Percentiles rank a stretch among this genome's conserved stretches.
phyloP scores from a whole-genome alignment of 352 stramenopile genomes.

The Phytophthora chlamydospora region DNA sequence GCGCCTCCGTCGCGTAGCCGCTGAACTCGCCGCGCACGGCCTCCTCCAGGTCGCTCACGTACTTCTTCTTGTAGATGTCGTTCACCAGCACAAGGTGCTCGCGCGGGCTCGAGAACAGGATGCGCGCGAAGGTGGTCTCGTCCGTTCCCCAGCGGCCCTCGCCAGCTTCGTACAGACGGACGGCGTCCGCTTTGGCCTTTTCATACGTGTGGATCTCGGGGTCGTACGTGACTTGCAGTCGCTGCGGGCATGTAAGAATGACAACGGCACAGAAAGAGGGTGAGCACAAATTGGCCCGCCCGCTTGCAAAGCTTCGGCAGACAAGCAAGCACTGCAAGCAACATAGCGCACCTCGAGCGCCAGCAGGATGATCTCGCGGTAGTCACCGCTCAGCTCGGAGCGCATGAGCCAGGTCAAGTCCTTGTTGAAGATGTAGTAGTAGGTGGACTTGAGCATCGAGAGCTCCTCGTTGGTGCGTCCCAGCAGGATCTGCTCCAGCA shows the following conservation, averaged over 20 bases:
- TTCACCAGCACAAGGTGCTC: constrained; percentile 67
- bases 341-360: constrained; percentile 54
- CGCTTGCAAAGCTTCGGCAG: neutral
- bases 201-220: constrained; percentile 60
- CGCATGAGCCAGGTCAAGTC: constrained; percentile 71
- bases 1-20: constrained; percentile 58
- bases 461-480: constrained; percentile 79
- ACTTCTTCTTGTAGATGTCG: constrained; percentile 72
- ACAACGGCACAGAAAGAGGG: neutral
- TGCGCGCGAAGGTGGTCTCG: constrained; percentile 66
- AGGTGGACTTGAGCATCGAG: constrained; percentile 74
- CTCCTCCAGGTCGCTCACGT: constrained; percentile 60
- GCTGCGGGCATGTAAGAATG: constrained; percentile 15
- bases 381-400: constrained; percentile 71
- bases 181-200: constrained; percentile 57
- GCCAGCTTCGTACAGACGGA: constrained; percentile 72
- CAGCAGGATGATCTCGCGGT: constrained; percentile 68
- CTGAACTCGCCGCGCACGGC: constrained; percentile 74
- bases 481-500: constrained; percentile 53
- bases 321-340: neutral
- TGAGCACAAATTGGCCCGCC: constrained; percentile 2
- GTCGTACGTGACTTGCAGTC: constrained; percentile 52
- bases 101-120: constrained; percentile 63
- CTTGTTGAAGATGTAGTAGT: constrained; percentile 79
- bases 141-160: constrained; percentile 80